Base-by-base conservation (phyloP, 2,329 filamentous ascomycete genomes). In the Epichloe uncinata region DNA sequence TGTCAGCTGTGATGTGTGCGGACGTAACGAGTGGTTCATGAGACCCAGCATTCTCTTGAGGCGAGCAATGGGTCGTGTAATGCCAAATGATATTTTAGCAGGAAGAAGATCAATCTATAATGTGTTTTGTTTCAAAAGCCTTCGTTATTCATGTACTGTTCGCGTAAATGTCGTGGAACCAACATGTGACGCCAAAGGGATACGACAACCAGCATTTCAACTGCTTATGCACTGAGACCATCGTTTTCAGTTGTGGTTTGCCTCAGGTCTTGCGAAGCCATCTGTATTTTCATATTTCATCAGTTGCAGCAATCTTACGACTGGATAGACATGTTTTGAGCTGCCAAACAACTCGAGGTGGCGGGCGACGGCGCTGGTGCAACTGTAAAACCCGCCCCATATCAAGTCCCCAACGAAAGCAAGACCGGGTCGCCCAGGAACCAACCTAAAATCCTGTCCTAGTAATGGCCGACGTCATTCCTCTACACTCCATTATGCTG, bases 21-120 rank as follows among this genome's bases (percentile, higher is more conserved):
- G 45, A 47, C 42, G 50, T 44, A 41, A 53, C 48, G 49, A 50
- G 47, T 38, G 49, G 36, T 46, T 47, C 43, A 60, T 55, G 62
- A 64, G 57, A 62, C 61, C 58, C 59, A 58, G 61, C 63, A 62
- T 65, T 63, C 59, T 62, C 57, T 56, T 56, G 60, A 58, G 64
- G 62, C 62, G 61, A 64, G 65, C 52, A 50, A 58, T 16, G 58
- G 60, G 60, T 60, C 55, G 57, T 64, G 57, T 58, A 65, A 64
- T 63, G 63, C 52, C 49, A 44, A n/a, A 52, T 53, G 42, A 50
- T 38, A 37, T 48, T 51, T 46, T 22, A 22, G 46, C 47, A 49
- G 42, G 42, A 48, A 47, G 9, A 49, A 33, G 30, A 48, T 45
- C 15, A 22, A 40, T 38, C 26, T 40, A 5, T 22, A 18, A 34